Evolutionary conservation across 164 flowering plant species (phyloP), one percentile per base, ranked within the genome.

Genomic region (Magnolia kwangsiensis): DNA sequence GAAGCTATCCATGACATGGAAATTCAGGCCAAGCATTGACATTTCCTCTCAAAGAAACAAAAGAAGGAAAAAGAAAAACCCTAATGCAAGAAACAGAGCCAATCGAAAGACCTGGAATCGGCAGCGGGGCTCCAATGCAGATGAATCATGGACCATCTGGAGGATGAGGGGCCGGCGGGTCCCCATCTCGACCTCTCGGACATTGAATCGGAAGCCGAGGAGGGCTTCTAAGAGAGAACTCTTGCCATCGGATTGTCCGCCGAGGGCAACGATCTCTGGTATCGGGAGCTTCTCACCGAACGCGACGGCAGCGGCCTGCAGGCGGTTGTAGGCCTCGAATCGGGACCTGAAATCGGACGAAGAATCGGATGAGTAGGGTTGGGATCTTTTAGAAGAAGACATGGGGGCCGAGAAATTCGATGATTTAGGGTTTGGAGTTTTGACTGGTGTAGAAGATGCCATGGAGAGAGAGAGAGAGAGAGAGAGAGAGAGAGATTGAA

Each of bases 241-340:
- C 82, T 96, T 96, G 16, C 99, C 99, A 76, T 96, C 99, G 13
- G 99, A 96, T 77, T 96, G 99, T 7, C 99, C 99, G 1, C 99
- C 99, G 20, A 96, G 65, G 10, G 97, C 99, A 0, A 96, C 98
- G 9, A 96, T 96, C 85, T 96, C 99, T 1, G 99, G 98, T 24
- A 96, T 94, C 1, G 98, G 98, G 21, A 96, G 91, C 81, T 91
- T 96, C 86, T 96, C 99, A 0, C 98, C 99, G 70, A 96, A 94
- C 3, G 99, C 99, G 0, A 96, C 99, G 0, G 98, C 98, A 0
- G 98, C 96, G 0, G 98, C 94, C 76, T 96, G 85, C 63, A 83
- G 89, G 24, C 97, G 94, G 77, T 94, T 96, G 90, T 92, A 96
- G 74, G 98, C 99, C 80, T 96, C 98, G 82, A 94, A 96, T 11